Conservation (phyloP, 352 stramenopile species). For the Globisporangium orthogonon region DNA sequence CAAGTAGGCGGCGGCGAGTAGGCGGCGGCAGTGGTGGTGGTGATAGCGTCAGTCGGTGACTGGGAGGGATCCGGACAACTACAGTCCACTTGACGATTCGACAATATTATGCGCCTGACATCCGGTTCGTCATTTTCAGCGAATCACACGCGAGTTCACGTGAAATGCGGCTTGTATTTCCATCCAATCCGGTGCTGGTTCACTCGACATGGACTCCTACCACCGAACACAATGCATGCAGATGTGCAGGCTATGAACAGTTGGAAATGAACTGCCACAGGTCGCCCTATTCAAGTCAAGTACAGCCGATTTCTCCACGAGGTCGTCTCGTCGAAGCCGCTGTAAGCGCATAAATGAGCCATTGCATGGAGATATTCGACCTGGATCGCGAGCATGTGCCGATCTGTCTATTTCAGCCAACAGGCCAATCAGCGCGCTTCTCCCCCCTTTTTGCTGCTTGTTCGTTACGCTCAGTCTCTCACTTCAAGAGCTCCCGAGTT, state of each 20-base stretch:
- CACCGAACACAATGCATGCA: not conserved
- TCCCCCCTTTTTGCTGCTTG: not conserved
- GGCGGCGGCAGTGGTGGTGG: too few species aligned
- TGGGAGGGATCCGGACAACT: too few species aligned
- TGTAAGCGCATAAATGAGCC: not conserved
- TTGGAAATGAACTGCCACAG: too few species aligned
- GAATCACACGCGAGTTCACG: not conserved
- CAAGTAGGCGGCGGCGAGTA: conserved; percentile 7
- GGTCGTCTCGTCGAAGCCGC: not conserved
- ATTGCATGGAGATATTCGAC: not conserved
- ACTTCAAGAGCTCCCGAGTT: conserved; percentile 1
- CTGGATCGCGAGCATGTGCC: not conserved
- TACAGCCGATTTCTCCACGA: not conserved
- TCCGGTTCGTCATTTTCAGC: not conserved
- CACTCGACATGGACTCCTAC: not conserved
- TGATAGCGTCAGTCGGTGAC: too few species aligned
- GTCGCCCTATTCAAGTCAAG: too few species aligned
- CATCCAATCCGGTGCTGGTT: too few species aligned
- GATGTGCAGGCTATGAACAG: not conserved
- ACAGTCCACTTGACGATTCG: not conserved
- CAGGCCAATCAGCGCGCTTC: not conserved
- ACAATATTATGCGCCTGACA: not conserved
- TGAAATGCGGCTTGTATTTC: too few species aligned
- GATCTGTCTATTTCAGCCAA: not conserved
- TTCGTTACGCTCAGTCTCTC: not conserved